phyloP scores from a whole-genome alignment of 2,329 filamentous ascomycete species.

The Pseudogymnoascus sp. region DNA sequence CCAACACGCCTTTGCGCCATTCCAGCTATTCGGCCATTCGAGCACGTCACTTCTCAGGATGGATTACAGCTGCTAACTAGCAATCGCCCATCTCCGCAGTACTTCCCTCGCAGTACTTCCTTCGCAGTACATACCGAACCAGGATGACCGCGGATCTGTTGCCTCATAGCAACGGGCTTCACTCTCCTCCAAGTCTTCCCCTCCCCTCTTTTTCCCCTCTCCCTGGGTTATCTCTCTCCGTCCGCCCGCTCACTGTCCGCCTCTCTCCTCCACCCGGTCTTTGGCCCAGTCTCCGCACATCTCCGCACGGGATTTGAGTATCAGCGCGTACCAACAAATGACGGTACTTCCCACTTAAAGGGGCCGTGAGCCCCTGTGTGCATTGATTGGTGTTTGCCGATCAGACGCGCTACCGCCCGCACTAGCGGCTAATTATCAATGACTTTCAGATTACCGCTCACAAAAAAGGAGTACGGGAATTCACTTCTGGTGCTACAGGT shows the following conservation, averaged over 20 bases:
- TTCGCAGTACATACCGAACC: neutral
- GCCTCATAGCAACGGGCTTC: neutral
- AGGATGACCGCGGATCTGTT: constrained; percentile 5
- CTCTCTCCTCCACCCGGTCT: neutral
- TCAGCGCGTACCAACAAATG: neutral
- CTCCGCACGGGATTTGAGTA: neutral
- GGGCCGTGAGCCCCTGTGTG: neutral
- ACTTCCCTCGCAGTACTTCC: neutral
- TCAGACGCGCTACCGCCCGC: neutral
- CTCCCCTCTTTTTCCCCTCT: neutral
- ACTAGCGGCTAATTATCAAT: neutral
- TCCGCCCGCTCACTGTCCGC: neutral
- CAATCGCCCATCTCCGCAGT: neutral
- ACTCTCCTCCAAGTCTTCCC: neutral
- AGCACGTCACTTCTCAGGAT: neutral
- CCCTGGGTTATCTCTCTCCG: neutral
- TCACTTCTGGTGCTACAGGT: neutral
- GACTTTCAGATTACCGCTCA: neutral
- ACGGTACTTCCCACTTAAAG: neutral
- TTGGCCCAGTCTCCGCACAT: neutral
- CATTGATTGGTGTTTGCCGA: neutral
- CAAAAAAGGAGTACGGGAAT: neutral
- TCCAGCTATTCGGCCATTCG: neutral
- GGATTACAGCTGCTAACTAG: neutral
- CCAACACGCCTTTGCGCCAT: neutral